Percentiles rank a stretch among this genome's conserved stretches.
These are phyloP conservation scores for Coniosporium tulheliwenetii DNA, from an alignment of 2,329 filamentous ascomycete genomes.

Conservation along the genomic window DNA sequence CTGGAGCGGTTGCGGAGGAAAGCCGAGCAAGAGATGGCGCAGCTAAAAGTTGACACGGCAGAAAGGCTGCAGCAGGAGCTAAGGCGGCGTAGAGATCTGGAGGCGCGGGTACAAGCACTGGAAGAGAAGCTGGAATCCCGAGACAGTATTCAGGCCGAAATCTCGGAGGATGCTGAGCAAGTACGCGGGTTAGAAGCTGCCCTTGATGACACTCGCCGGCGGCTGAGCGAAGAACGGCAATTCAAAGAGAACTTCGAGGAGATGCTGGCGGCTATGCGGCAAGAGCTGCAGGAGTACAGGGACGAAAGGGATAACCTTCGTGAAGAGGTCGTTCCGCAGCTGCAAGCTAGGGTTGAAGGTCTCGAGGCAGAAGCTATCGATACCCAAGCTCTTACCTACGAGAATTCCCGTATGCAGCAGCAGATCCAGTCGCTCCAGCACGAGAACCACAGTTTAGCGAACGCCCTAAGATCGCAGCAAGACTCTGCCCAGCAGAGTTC, in stretches of 20 bases:
- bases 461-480: constrained; percentile 31
- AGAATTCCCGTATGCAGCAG: constrained; percentile 73
- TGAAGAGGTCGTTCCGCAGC: constrained; percentile 70
- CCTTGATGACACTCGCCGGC: constrained; percentile 69
- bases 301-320: constrained; percentile 86
- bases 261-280: constrained; percentile 66
- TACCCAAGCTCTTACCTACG: constrained; percentile 58
- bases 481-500: constrained; percentile 21
- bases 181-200: constrained; percentile 65
- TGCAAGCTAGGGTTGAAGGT: constrained; percentile 61
- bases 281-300: constrained; percentile 64
- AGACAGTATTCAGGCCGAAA: constrained; percentile 11
- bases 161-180: constrained; percentile 34
- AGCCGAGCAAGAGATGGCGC: constrained; percentile 81
- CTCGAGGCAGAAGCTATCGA: constrained; percentile 61
- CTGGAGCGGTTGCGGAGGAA: constrained; percentile 69
- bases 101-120: constrained; percentile 69
- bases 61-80: constrained; percentile 81
- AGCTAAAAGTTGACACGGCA: constrained; percentile 69
- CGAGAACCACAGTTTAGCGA: constrained; percentile 45
- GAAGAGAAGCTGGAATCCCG: constrained; percentile 61
- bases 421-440: constrained; percentile 57
- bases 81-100: constrained; percentile 55
- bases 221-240: constrained; percentile 69
- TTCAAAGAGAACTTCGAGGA: constrained; percentile 92